Conservation (phyloP, 208 protist species). For the Leishmania amazonensis region DNA sequence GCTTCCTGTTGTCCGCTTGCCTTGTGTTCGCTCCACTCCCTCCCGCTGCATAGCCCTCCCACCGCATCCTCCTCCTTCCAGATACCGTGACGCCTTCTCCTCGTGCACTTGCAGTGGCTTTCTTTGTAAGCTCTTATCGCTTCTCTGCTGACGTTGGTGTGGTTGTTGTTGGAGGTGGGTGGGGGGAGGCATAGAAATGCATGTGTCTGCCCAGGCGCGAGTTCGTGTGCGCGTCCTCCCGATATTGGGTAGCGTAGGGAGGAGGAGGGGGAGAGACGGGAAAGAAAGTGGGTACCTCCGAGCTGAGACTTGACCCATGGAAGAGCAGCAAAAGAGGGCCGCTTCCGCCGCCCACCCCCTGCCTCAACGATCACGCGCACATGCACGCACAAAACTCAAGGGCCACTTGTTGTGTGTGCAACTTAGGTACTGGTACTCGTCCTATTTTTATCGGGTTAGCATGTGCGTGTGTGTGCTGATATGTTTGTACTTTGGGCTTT, state of each 20-base stretch:
- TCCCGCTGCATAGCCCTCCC: neutral
- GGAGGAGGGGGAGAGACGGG: neutral
- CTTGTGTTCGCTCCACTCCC: neutral
- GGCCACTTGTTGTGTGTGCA: neutral
- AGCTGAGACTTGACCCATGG: neutral
- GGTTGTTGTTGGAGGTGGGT: too few relatives aligned
- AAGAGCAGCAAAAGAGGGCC: neutral
- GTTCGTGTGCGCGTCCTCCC: neutral
- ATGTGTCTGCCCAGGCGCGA: neutral
- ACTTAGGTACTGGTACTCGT: neutral
- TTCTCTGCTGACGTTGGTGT: neutral
- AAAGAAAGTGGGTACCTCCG: neutral
- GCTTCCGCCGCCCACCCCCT: neutral
- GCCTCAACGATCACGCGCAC: neutral
- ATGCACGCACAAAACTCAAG: neutral
- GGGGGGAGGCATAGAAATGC: neutral
- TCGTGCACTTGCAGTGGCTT: neutral
- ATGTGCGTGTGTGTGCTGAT: neutral
- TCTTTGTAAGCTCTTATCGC: neutral
- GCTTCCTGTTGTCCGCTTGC: neutral
- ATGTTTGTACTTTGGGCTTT: neutral
- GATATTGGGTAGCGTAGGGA: neutral
- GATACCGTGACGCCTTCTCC: neutral
- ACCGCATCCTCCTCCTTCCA: neutral
- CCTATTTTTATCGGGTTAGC: neutral